phyloP scores from a whole-genome alignment of 1,284 basidiomycete species.

The Ustilago lituana region DNA sequence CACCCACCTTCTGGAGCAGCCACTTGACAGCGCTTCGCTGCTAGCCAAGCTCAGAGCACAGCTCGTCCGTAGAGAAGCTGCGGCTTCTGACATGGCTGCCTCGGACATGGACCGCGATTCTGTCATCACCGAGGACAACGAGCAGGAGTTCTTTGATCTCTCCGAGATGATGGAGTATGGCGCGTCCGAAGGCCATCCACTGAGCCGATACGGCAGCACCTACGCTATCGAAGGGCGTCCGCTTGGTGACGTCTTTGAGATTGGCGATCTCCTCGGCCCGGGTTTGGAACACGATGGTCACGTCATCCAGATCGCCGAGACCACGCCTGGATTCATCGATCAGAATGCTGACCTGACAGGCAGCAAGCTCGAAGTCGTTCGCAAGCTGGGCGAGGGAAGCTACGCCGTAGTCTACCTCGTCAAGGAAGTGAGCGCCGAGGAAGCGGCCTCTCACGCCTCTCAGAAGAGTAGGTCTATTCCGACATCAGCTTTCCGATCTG shows the following conservation, averaged over 20 bases:
- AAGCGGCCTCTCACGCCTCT: slow-evolving; percentile 11
- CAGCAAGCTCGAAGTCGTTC: slow-evolving; percentile 58
- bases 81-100: slow-evolving; percentile 31
- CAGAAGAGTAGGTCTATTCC: slow-evolving; percentile 24
- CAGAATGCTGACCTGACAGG: slow-evolving; percentile 52
- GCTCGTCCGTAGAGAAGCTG: slow-evolving; percentile 40
- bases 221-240: slow-evolving; percentile 26
- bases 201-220: slow-evolving; percentile 33
- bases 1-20: slow-evolving; percentile 30
- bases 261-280: slow-evolving; percentile 62
- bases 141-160: slow-evolving; percentile 55
- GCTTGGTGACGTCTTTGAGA: slow-evolving; percentile 56
- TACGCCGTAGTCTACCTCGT: slow-evolving; percentile 66
- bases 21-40: slow-evolving; percentile 38
- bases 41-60: slow-evolving; percentile 44
- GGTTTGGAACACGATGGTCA: slow-evolving; percentile 63
- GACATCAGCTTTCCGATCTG: slow-evolving; percentile 7
- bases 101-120: slow-evolving; percentile 35
- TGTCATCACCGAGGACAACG: slow-evolving; percentile 33
- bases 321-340: slow-evolving; percentile 58
- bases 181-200: slow-evolving; percentile 27
- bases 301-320: slow-evolving; percentile 57
- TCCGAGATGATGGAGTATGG: slow-evolving; percentile 58
- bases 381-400: slow-evolving; percentile 64
- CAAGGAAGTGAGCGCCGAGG: slow-evolving; percentile 54